Base-by-base conservation (phyloP, 2,329 filamentous ascomycete species). In the Aspergillus fumigatus region DNA sequence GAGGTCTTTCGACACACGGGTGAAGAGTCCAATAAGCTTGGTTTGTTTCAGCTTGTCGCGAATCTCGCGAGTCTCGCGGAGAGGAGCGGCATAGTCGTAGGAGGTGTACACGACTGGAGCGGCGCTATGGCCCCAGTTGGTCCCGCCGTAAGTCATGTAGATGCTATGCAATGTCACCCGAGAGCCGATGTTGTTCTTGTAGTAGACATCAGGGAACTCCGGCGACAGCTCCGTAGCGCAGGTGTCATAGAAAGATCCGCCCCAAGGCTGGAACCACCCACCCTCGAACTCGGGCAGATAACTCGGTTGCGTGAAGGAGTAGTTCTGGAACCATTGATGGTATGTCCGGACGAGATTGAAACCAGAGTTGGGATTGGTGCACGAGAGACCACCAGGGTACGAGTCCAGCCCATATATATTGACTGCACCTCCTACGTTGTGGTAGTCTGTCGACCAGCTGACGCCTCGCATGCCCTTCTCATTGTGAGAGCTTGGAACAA, bases 311-410 rank as follows among this genome's bases (percentile, higher is more conserved):
- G 80, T 82, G 50, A 70, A 79, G 0, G 80, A 80, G 54, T 82
- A 82, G 43, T 81, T 79, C n/a, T 77, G 73, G 59, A 84, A 84
- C 80, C 81, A 84, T 59, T 83, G 77, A 57, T 80, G 80, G 61
- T 84, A 85, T 4, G 75, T 82, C 26, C 80, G 75, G 2, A 81
- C 74, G 1, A 83, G 66, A 27, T 71, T 78, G 62, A 82, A 83
- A 1, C 80, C 81, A 6, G 72, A 69, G 48, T 79, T 68, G 0
- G 72, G 72, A 53, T 83, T 80, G 1, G 77, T 80, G 63, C 81
- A 83, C 7, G 77, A 79, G 9, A 80, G 61, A 0, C 80, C 77
- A 26, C 66, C 68, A 3, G 70, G 68, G 49, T 73, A 72, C 17
- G 66, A 66, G 53, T 72, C 70, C 8, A 73, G 51, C 1, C 68